Base-by-base conservation (phyloP, 179 eudicot genomes). In the Silene coronaria region DNA sequence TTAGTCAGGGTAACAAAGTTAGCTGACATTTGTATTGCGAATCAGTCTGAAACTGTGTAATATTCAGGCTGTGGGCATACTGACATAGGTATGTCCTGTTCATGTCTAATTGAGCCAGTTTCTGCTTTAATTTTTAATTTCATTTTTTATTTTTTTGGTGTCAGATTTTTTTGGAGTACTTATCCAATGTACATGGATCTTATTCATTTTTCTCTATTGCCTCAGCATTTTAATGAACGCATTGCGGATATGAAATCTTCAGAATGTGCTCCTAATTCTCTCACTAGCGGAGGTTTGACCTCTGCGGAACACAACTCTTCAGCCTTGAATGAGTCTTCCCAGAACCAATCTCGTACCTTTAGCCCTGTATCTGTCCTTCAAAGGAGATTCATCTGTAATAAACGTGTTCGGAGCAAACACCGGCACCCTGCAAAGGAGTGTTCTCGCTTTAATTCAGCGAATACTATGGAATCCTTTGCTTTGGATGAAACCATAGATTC, bases 281-380 rank as follows among this genome's bases (percentile, higher is more conserved):
- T 89, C 76, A 83, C 86, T 13, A 84, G 81, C 45, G 87, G 83
- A 16, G 80, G 90, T 34, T 63, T 84, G 81, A 77, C 84, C 24
- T 22, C 85, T 19, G 70, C 73, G 67, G 84, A 89, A 57, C 85
- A 80, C 11, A 82, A 67, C 63, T 5, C 70, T 45, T 66, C 80
- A 36, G 26, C 51, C 59, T 64, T 62, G 38, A 83, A 86, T 38
- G 83, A 76, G 72, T 58, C 77, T 6, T 64, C 80, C 13, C 75
- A 70, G 22, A 76, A 79, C 42, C 85, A 81, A 22, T 82, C 83
- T 76, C 86, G 76, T 55, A 83, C 81, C 53, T 81, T 84, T 12
- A 90, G 92, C 72, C 92, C 95, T 3, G 79, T 85, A 65, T 88
- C 90, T 13, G 91, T 91, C 28, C 88, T 87, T 14, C 88, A 80